Evolutionary conservation across 345 rosid genomes (phyloP).

Genomic region (Populus pruinosa): DNA sequence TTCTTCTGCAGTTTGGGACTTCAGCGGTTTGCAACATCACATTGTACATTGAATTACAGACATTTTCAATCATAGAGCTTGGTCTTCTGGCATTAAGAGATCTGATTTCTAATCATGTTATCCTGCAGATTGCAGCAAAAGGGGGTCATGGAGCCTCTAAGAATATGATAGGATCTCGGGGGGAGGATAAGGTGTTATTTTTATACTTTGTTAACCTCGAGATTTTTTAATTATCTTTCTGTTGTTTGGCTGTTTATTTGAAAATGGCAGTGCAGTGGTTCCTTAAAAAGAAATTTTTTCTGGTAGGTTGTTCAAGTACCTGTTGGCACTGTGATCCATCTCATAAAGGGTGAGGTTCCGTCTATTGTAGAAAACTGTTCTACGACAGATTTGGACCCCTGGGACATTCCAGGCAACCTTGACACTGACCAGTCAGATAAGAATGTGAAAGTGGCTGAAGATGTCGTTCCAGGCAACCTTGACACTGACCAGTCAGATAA

Average conservation of each 20-base stretch:
- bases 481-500: constrained; percentile 32
- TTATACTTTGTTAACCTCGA: background rate
- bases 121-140: constrained; percentile 62
- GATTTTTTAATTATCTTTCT: constrained; percentile 8
- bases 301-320: constrained; percentile 74
- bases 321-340: constrained; percentile 86
- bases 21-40: constrained; percentile 80
- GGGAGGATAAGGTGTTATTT: constrained; percentile 72
- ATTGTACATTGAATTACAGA: constrained; percentile 36
- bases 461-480: constrained; percentile 58
- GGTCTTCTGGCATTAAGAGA: background rate
- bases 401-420: constrained; percentile 87
- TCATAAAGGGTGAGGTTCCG: constrained; percentile 68
- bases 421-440: constrained; percentile 32
- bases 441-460: constrained; percentile 16
- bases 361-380: constrained; percentile 35
- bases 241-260: constrained; percentile 8
- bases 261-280: background rate
- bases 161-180: constrained; percentile 82
- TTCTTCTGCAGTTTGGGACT: constrained; percentile 82
- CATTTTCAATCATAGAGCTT: background rate
- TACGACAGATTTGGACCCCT: constrained; percentile 59
- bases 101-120: background rate
- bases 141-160: constrained; percentile 84
- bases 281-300: constrained; percentile 8